Evolutionary conservation across 176 grass and related monocot species (phyloP), one percentile per base, ranked within the genome.

Genomic region (Alloteropsis semialata): DNA sequence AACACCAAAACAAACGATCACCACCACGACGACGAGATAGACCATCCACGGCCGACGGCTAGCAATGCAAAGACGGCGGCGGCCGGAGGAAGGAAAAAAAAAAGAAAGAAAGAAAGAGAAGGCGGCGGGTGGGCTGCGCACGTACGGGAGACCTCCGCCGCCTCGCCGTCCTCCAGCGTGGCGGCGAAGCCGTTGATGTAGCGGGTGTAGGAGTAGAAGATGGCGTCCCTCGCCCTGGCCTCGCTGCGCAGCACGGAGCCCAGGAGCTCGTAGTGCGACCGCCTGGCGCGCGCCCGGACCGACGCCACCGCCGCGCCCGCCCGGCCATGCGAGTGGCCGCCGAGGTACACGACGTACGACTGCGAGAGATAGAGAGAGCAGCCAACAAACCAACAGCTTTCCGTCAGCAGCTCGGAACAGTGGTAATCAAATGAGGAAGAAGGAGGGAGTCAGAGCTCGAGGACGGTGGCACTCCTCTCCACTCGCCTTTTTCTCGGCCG

Each of bases 151-250:
- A 98, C 69, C 75, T 81, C 74, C 51, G 69, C 80, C 0, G 89
- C 96, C 17, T 93, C 92, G 36, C 87, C 71, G 18, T 91, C 88
- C 33, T 95, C 90, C 19, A 98, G 86, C 56, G 49, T 86, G 56
- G 96, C 96, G 1, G 96, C 96, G 39, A 98, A 98, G 44, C 96
- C 96, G 45, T 98, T 98, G 87, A 98, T 98, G 87, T 90, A 82
- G 36, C 70, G 88, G 24, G 92, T 95, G 87, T 95, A 98, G 8
- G 96, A 98, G 88, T 98, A 98, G 76, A 98, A 95, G 69, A 98
- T 95, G 27, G 96, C 87, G 30, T 88, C 87, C 72, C 64, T 67
- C 64, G 96, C 96, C 87, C 76, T 91, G 65, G 84, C 89, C 68
- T 88, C 84, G 66, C 96, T 93, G 84, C 82, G 62, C 18, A 98